Base-by-base conservation (phyloP, 805 yeast genomes). In the Candida insectorum region DNA sequence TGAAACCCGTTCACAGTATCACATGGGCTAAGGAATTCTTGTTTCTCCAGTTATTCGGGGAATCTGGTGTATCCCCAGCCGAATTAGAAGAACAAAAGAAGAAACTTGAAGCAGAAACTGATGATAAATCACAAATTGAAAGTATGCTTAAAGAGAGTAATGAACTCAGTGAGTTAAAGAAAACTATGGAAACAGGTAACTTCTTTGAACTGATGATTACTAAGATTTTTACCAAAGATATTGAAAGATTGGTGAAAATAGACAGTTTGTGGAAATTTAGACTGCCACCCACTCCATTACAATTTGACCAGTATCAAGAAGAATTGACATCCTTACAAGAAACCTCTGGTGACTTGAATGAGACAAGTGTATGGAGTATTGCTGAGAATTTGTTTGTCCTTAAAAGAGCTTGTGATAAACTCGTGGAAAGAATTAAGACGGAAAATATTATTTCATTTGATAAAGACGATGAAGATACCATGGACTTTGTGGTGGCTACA, bases 21-120 rank as follows among this genome's bases (percentile, higher is more conserved):
- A 95, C 94, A 1, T 93, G 99, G 99, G 95, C 97, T 6, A 93
- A 93, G 54, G 86, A 84, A 47, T 94, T 86, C 51, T 60, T 93
- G 32, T 88, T 93, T 52, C 71, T 76, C 16, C 94, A 87, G 51
- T 64, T 93, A 23, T 91, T 88, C 54, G 79, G 78, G 14, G 78
- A 77, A 30, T 69, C 59, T 8, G 31, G 56, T 36, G 15, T 48
- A 30, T 29, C 56, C 46, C 27, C 49, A 49, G 36, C 34, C 36
- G 47, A 54, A 46, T 5, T 67, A 38, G 50, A 43, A 12, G 42
- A 43, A 29, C 45, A 41, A 14, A 36, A 45, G 16, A 40, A 43
- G 22, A 29, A 34, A 28, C 41, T 51, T 9, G 49, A 47, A 30
- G 43, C 46, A 22, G 91, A 85, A 21, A 76, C 82, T 5, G 79